Evolutionary conservation across 306 rosid species (phyloP).

Genomic region (Rosa persica): DNA sequence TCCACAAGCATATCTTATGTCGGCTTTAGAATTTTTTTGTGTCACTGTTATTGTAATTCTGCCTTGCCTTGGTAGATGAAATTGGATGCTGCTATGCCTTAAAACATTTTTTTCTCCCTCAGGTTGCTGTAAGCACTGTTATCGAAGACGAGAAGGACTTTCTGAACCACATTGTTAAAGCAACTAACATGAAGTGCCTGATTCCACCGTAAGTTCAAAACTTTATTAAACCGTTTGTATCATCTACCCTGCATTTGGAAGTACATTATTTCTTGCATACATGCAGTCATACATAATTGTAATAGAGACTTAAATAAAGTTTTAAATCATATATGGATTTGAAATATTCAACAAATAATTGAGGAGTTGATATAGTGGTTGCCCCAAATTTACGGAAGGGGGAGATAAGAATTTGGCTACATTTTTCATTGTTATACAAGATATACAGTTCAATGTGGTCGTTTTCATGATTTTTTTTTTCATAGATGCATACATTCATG

Average conservation of each 20-base stretch:
- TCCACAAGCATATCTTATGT: neutral
- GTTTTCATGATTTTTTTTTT: neutral
- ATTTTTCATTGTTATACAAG: neutral
- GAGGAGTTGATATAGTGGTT: neutral
- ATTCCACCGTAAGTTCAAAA: conserved; percentile 69
- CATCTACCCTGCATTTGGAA: neutral
- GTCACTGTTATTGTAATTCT: neutral
- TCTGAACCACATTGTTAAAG: conserved; percentile 71
- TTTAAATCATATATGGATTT: neutral
- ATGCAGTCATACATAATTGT: neutral
- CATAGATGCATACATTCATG: neutral
- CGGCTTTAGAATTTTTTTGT: no score
- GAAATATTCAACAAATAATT: neutral
- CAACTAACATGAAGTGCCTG: conserved; percentile 90
- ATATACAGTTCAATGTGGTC: neutral
- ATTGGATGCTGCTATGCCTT: neutral
- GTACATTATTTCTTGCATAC: neutral
- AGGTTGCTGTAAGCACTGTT: conserved; percentile 88
- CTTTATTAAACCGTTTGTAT: conserved; percentile 19
- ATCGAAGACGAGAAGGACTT: conserved; percentile 83
- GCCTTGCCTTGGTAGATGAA: neutral
- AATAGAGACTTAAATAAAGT: neutral
- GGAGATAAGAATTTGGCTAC: neutral
- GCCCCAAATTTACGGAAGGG: neutral
- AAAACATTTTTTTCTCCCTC: neutral